Base-by-base conservation (phyloP, 352 stramenopile genomes). In the Phytophthora crassamura region DNA sequence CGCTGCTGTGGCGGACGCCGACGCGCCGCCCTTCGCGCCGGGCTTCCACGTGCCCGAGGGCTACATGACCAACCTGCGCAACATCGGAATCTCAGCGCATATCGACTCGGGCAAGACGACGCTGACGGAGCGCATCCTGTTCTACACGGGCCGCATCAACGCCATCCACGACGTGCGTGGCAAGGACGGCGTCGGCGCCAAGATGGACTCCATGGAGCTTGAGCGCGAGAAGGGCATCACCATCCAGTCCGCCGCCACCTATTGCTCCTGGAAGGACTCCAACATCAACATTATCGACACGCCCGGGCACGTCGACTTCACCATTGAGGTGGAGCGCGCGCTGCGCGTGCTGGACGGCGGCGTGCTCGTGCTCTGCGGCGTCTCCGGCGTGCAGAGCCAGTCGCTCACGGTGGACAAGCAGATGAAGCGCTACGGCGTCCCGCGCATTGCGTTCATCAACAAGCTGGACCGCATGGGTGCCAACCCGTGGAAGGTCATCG, bases 211-310 rank as follows among this genome's bases (percentile, higher is more conserved):
- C 40, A 99, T 99, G 98, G 98, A 99, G 49, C 82, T 99, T 14
- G 98, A 99, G 82, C 86, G 97, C 51, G 98, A 99, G 79, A 99
- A 99, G 84, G 97, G 98, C 55, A 99, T 99, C 76, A 99, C 98
- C 8, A 99, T 99, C 81, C 97, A 99, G 82, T 98, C 91, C 43
- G 98, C 98, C 18, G 98, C 98, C 38, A 99, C 98, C 15, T 99
- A 98, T 82, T 98, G 91, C 70, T 80, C 73, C 55, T 98, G 93
- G 91, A 98, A 98, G 67, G 91, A 99, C 72, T 85, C 92, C 40
- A 96, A 99, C 80, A 97, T 99, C 64, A 99, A 99, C 80, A 99
- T 99, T 74, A 99, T 99, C 65, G 98, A 99, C 79, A 99, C 98
- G 39, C 97, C 98, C 25, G 98, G 98, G 64, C 98, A 99, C 88